Base-by-base conservation (phyloP, 2,329 filamentous ascomycete species). In the Aureobasidium sp. region DNA sequence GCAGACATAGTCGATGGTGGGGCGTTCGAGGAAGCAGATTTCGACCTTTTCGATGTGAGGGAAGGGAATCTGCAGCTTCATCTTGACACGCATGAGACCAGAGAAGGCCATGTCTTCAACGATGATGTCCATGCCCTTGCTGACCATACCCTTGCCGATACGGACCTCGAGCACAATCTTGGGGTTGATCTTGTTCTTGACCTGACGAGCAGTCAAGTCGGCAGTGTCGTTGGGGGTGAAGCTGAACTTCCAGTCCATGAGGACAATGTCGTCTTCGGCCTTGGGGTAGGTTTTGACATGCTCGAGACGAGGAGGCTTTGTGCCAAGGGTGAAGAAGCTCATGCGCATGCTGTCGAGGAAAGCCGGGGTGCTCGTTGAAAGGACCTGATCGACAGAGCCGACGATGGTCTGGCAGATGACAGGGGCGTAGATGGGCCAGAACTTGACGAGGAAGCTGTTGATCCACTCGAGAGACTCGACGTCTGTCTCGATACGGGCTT, bases 171-270 rank as follows among this genome's bases (percentile, higher is more conserved):
- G 84, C 11, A 97, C 90, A 62, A 99, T 82, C 77, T 97, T 99
- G 61, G 94, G 94, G 72, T 99, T 97, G 75, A 97, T 84, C 80
- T 96, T 97, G 80, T 92, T 91, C 79, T 90, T 93, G 70, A 97
- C 77, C 74, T 99, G 94, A 64, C 88, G 85, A 2, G 87, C 81
- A 2, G 94, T 99, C 82, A 99, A 85, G 74, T 99, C 94, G 67
- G 89, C 86, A 3, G 85, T 89, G 74, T 99, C 95, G 67, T 94
- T 97, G 37, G 94, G 94, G 0, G 90, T 97, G 78, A 99, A 99
- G 81, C 93, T 97, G 76, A 99, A 99, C 71, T 96, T 96, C 94
- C 94, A 99, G 73, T 99, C 94, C 94, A 99, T 99, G 70, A 97
- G 84, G 44, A 99, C 91, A 62, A 92, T 87, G 71, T 99, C 94